Evolutionary conservation across 106 monocot genomes (phyloP), one percentile per base, ranked within the genome.

Genomic region (Gastrodia elata): DNA sequence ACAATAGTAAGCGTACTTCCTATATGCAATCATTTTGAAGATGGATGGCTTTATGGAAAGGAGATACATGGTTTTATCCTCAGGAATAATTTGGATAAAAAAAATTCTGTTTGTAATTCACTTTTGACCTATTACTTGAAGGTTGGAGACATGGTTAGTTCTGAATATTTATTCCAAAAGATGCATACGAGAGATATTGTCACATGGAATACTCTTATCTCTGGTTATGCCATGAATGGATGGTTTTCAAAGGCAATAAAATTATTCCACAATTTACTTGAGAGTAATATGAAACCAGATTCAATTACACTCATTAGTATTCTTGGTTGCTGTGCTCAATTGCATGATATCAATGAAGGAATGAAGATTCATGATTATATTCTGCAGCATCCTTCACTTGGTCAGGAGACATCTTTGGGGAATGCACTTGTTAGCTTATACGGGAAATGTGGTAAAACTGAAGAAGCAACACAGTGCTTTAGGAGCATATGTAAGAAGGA

Each of bases 381-480:
- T 32, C 16, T 74, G n/a, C 72, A 42, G 70, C n/a, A 78, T 49
- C 73, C 59, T 40, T 20, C 37, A 26, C 77, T 93, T 61, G 58
- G 42, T 39, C 38, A 58, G 20, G 82, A 81, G 27, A 87, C 85
- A 76, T 78, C 85, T 5, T 41, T 90, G 38, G 75, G 77, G 8
- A 90, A 93, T 77, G 93, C 93, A 40, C 85, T 93, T 15, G 69
- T 93, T 5, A 87, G 74, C 69, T 88, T 90, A 49, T 93, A 93
- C 57, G 75, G 85, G 35, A 85, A 83, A 71, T 83, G 81, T 22
- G 84, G 79, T 11, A 71, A 84, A 30, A 4, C 86, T 6, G 82
- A 82, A 52, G 74, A 77, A 72, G 93, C 93, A 14, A 1, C 85
- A 1, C 22, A 32, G 4, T 72, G 52, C 49, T 90, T 93, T 37